Conservation (phyloP, 2,329 filamentous ascomycete genomes). For the Calonectria honghensis region DNA sequence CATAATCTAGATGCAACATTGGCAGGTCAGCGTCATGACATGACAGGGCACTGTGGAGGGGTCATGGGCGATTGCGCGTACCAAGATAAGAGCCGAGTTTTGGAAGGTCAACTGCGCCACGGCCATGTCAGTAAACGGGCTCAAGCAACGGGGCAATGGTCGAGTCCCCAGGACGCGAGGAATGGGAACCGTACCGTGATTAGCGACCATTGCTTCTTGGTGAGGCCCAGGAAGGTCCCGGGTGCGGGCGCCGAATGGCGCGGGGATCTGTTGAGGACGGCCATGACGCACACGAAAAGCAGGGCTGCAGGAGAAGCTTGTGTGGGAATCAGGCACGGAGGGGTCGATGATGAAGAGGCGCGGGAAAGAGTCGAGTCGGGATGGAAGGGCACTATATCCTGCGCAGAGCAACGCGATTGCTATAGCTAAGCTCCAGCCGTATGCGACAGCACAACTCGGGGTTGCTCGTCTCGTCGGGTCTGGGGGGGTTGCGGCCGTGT, state of each 20-base stretch:
- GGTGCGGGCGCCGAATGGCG: constrained; percentile 37
- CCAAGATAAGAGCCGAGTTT: constrained; percentile 86
- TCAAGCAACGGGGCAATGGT: background rate
- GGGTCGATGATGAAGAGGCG: constrained; percentile 18
- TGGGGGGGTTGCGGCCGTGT: constrained; percentile 3
- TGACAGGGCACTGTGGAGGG: constrained; percentile 70
- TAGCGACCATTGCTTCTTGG: constrained; percentile 54
- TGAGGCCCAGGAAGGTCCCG: constrained; percentile 50
- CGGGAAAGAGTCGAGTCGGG: background rate
- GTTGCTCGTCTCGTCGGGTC: constrained; percentile 7
- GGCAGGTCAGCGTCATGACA: constrained; percentile 71
- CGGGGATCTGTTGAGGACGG: constrained; percentile 47
- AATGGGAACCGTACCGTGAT: constrained; percentile 44
- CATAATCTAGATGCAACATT: constrained; percentile 77
- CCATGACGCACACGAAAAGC: constrained; percentile 46
- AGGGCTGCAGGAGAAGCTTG: constrained; percentile 28
- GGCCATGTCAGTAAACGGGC: constrained; percentile 40
- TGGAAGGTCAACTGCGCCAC: constrained; percentile 79
- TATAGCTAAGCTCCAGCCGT: constrained; percentile 32
- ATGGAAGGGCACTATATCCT: constrained; percentile 30
- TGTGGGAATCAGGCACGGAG: constrained; percentile 9
- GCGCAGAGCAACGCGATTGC: constrained; percentile 47
- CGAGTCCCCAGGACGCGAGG: background rate
- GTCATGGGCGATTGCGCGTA: constrained; percentile 60
- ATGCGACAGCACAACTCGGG: constrained; percentile 41